phyloP scores from a whole-genome alignment of 1,284 basidiomycete species.

The Porogramme epimiltina region DNA sequence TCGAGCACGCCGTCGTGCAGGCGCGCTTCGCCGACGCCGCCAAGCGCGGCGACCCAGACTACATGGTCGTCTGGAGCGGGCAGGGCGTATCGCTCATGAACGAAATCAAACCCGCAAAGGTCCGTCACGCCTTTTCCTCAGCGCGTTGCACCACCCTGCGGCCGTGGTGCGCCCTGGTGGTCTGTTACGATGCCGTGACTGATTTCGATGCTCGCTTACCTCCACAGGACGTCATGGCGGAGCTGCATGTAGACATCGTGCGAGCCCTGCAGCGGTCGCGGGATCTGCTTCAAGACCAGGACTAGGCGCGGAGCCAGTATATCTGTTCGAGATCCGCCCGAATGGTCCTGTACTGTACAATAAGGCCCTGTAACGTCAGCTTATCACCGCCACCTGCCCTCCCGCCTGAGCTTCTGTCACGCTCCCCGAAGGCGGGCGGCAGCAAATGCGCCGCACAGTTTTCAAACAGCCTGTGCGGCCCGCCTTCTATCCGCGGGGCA shows the following conservation, averaged over 20 bases:
- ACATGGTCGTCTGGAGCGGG: constrained; percentile 72
- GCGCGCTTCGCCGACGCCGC: constrained; percentile 46
- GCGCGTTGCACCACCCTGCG: not conserved
- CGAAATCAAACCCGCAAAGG: constrained; percentile 58
- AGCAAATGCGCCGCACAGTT: too few relatives aligned
- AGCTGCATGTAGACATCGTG: constrained; percentile 22
- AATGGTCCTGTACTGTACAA: not conserved
- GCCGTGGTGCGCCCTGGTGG: too few relatives aligned
- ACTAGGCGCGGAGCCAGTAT: constrained; percentile 8
- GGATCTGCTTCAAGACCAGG: constrained; percentile 8
- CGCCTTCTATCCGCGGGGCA: too few relatives aligned
- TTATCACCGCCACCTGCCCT: constrained; percentile 7
- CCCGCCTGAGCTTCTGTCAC: constrained; percentile 15
- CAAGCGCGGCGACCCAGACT: constrained; percentile 45
- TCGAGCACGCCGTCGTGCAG: constrained; percentile 45
- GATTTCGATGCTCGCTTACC: not conserved
- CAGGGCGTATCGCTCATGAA: constrained; percentile 63
- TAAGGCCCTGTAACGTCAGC: constrained; percentile 3
- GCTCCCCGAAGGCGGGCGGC: constrained; percentile 9
- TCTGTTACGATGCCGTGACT: not conserved
- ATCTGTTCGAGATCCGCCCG: too few relatives aligned
- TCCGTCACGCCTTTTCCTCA: constrained; percentile 24
- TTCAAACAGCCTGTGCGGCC: too few relatives aligned
- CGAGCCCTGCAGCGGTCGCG: constrained; percentile 12
- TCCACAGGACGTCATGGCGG: constrained; percentile 17